Evolutionary conservation across 768 basidiomycete species (phyloP), one percentile per base, ranked within the genome.

Genomic region (Neoboletus subvelutipes): DNA sequence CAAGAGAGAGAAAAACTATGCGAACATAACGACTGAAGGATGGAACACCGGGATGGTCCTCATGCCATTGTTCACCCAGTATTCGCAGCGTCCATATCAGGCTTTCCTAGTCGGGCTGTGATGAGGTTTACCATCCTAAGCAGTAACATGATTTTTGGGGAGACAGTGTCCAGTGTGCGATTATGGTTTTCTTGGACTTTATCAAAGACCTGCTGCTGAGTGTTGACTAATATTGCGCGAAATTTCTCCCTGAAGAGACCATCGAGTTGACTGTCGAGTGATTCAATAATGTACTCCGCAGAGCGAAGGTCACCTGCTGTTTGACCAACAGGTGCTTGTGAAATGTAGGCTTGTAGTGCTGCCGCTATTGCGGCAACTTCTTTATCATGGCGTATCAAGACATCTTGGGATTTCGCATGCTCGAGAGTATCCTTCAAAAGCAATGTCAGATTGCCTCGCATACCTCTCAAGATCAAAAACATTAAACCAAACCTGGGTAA

Each of bases 81-180:
- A 37, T 50, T 50, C 46, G 40, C 29, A 17, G 39, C n/a, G 4
- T 59, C 61, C 39, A 45, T 47, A 22, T 69, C 62, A n/a, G 67
- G 37, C 49, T 51, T 64, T 42, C 61, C 66, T 28, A 71, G 41
- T 11, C 67, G 67, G 28, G 66, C 58, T 26, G 66, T 62, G 41
- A 74, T 61, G 10, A 72, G 68, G 41, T 67, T 62, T 24, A 74
- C 60, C 71, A 75, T 73, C 50, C 55, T 66, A 34, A 68, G 54
- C 12, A 68, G 42, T n/a, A 71, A 31, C 50, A 53, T 45, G 31
- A 72, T 60, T 51, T 65, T 67, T 9, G 69, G 71, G 17, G 62
- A 66, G n/a, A 72, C 28, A 8, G 61, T 61, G n/a, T 64, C 49
- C 13, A 71, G 29, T 22, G 73, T 67, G 22, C 49, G 60, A 28